Base-by-base conservation (phyloP, 768 basidiomycete species). In the Lactifluus echinatus region DNA sequence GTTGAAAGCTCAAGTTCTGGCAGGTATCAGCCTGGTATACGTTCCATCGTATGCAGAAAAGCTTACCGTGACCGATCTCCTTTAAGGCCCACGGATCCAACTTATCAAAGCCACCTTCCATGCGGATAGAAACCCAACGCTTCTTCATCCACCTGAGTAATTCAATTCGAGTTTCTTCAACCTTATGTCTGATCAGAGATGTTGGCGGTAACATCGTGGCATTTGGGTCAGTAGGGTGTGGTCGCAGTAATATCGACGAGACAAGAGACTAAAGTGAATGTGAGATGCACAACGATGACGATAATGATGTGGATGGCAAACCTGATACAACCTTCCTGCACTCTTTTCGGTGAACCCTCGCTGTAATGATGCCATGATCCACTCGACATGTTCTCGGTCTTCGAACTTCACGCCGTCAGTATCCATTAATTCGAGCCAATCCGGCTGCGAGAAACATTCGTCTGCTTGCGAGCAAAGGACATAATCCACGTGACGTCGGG, bases 61-160 rank as follows among this genome's bases (percentile, higher is more conserved):
- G 75, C 87, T 64, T 60, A 89, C 91, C 79, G 65, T 87, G 81
- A 40, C 82, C 79, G 39, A 98, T 91, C 66, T 97, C 95, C 67
- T 91, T 86, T 53, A 94, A 68, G 0, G 87, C 83, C 91, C 92
- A 96, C 4, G 77, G 78, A 48, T 95, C 91, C n/a, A 98, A 75
- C 4, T 71, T 67, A 50, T 87, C 84, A 64, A 97, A 95, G 0
- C 89, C 90, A n/a, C 82, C 80, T 50, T 83, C 82, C 48, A 85
- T 81, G 12, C 85, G 77, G 28, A 93, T 79, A 12, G 74, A 77
- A 44, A 85, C 66, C 92, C 91, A 96, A 4, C 87, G 79, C 57
- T 83, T 82, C 8, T 81, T 80, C 55, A 97, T 79, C 79, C 89
- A 93, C 42, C 74, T 73, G 0, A 89, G 66, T 29, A 93, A 69